A percentile compares a stretch with the other conserved stretches of the same genome.
These are phyloP conservation scores for Pseudocercospora fuligena DNA, from an alignment of 2,329 filamentous ascomycete species.

Conservation along the genomic window DNA sequence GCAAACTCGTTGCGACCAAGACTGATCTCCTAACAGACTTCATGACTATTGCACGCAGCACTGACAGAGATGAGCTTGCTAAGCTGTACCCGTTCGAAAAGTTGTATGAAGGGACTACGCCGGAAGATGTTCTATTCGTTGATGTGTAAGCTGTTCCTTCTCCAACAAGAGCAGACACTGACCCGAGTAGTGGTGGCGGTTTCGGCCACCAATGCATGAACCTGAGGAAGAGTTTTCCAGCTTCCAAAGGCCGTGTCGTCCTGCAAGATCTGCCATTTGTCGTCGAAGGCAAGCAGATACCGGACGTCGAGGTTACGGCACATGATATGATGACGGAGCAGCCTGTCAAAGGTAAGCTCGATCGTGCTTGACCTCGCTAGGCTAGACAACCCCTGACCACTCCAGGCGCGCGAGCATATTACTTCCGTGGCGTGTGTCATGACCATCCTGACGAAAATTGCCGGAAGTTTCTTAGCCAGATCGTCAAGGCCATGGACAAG, in stretches of 20 bases:
- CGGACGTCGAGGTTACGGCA: background rate
- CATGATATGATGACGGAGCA: background rate
- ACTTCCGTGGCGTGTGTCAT: background rate
- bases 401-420: background rate
- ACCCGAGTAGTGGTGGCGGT: background rate
- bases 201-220: background rate
- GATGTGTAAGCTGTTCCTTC: background rate
- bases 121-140: background rate
- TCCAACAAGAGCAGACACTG: background rate
- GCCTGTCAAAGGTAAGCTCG: background rate
- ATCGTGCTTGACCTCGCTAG: no score
- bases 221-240: background rate
- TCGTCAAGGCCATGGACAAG: background rate
- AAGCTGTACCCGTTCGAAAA: background rate
- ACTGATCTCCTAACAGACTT: background rate
- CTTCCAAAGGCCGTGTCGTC: background rate
- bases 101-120: background rate
- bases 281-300: background rate
- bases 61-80: background rate
- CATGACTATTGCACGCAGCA: background rate
- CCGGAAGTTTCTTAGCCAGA: background rate
- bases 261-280: background rate
- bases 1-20: background rate
- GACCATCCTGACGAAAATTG: background rate
- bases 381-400: background rate